phyloP scores from a whole-genome alignment of 129 eudicot genomes.

The Smallanthus sonchifolius region DNA sequence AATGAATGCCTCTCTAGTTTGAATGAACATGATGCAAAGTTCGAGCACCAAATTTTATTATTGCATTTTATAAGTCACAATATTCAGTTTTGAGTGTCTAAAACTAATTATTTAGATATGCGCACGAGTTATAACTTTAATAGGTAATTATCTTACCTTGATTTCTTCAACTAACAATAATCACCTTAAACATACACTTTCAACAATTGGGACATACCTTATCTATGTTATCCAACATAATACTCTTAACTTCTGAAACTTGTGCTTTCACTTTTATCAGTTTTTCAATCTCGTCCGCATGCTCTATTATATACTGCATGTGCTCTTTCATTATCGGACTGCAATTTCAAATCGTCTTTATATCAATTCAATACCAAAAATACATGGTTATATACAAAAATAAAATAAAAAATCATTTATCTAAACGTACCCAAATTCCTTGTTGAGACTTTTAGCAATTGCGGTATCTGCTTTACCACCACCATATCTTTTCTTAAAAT shows the following conservation, averaged over 20 bases:
- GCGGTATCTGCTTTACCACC: slow-evolving; percentile 95
- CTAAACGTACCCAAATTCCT: slow-evolving; percentile 66
- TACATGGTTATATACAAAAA: background rate
- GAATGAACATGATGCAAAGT: background rate
- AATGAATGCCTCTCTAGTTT: background rate
- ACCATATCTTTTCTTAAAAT: slow-evolving; percentile 84
- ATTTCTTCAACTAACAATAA: background rate
- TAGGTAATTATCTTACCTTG: background rate
- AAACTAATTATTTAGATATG: background rate
- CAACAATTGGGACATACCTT: slow-evolving; percentile 46
- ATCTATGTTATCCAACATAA: slow-evolving; percentile 84
- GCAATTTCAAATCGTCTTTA: slow-evolving; percentile 15
- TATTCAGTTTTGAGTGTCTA: background rate
- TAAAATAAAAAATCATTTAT: background rate
- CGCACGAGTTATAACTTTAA: background rate
- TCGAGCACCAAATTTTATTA: background rate
- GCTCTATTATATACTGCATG: slow-evolving; percentile 85
- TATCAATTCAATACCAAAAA: slow-evolving; percentile 2
- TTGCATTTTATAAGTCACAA: background rate
- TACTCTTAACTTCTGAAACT: slow-evolving; percentile 89
- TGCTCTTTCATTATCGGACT: slow-evolving; percentile 91
- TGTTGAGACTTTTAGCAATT: slow-evolving; percentile 81
- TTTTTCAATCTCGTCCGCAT: slow-evolving; percentile 93
- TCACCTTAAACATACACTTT: background rate
- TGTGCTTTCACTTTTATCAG: slow-evolving; percentile 88